Conservation (phyloP, 2,329 filamentous ascomycete species). For the Trichoderma harzianum region DNA sequence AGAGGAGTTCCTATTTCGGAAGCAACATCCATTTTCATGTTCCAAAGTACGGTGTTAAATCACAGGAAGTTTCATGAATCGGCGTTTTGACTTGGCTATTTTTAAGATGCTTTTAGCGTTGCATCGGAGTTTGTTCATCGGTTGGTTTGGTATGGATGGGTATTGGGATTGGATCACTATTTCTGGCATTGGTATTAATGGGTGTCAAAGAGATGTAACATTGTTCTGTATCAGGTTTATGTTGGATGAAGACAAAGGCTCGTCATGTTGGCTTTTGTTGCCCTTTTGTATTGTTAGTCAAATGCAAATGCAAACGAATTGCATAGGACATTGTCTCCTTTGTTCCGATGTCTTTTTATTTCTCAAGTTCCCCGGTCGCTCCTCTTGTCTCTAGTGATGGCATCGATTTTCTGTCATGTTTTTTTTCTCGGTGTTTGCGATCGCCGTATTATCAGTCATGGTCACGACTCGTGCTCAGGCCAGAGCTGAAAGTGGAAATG, state of each 20-base stretch:
- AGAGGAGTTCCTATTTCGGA: constrained; percentile 22
- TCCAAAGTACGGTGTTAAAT: not conserved
- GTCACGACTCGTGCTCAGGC: not conserved
- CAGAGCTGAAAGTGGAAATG: not conserved
- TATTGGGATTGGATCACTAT: not conserved
- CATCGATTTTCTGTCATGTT: not conserved
- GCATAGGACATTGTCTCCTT: not conserved
- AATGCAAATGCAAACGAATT: not conserved
- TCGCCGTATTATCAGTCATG: not conserved
- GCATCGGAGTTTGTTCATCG: not conserved
- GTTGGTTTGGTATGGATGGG: not conserved
- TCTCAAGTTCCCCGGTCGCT: not conserved
- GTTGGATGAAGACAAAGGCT: not conserved
- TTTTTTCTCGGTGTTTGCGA: not conserved
- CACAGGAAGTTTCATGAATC: not conserved
- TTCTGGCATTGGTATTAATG: not conserved
- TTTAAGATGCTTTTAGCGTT: not conserved
- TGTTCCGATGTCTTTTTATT: not conserved
- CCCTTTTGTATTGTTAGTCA: not conserved
- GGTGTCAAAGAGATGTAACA: not conserved
- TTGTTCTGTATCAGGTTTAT: not conserved
- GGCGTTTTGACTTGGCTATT: not conserved
- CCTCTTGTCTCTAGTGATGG: not conserved
- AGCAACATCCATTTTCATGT: constrained; percentile 22
- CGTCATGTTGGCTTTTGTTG: not conserved